Base-by-base conservation (phyloP, 306 rosid genomes). In the Gleditsia sinensis region DNA sequence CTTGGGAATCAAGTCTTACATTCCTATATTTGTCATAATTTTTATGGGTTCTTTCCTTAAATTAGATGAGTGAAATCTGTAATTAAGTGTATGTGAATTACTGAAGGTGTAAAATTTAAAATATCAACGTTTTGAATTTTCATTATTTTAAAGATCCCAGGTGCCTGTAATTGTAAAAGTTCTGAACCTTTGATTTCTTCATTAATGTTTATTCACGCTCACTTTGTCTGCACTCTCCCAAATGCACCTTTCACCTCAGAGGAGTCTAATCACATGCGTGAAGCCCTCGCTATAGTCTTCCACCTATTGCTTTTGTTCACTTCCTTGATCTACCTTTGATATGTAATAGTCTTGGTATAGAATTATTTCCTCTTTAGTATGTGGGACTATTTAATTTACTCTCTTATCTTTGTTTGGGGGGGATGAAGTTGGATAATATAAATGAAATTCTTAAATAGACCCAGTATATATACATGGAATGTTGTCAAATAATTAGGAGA, bases 21-120 rank as follows among this genome's bases (percentile, higher is more conserved):
- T 57, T 28, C 9, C 10, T 21, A 28, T 57, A 25, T 11, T 24
- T 25, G n/a, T 24, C 17, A 3, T 3, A 23, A 57, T 27, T 24
- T 55, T 54, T 24, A 14, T 25, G 16, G 25, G 34, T 11, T 5
- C 0, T 54, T 34, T 54, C 61, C 14, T 56, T 27, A 23, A 56
- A 11, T 25, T 27, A 7, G 24, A 8, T 9, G 30, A 19, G 58
- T 21, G 58, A 55, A 17, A 48, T 48, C 54, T 48, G 2, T 48
- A 4, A n/a, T 48, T 6, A 25, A 66, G 56, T 43, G 21, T 34
- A 46, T 3, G 2, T 39, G 72, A 64, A 62, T 49, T 34, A n/a
- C 27, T 27, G 4, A 20, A 24, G 25, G 11, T 78, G 57, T 49
- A 77, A 69, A 58, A 69, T 78, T 48, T 49, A 77, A 69, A 58